A percentile compares a stretch with the other conserved stretches of the same genome.
Conservation (phyloP, 176 grass and related monocot genomes). For the Raddia guianensis region DNA sequence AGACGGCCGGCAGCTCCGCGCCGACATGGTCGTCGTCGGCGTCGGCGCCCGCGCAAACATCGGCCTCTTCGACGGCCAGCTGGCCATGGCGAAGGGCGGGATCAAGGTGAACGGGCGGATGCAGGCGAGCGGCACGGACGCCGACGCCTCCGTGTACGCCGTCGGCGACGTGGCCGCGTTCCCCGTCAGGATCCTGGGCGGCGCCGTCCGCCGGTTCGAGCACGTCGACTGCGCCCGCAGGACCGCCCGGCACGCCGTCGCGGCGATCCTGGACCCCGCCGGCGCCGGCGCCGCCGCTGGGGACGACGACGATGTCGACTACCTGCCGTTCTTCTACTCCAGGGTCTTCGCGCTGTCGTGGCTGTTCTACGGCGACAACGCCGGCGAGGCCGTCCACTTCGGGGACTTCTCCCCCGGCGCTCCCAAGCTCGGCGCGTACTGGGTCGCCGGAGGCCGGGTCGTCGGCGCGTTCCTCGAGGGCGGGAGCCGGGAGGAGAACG, state of each 20-base stretch:
- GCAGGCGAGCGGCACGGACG: slow-evolving; percentile 51
- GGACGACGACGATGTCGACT: slow-evolving; percentile 45
- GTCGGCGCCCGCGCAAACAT: slow-evolving; percentile 77
- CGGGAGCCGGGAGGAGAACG: slow-evolving; percentile 61
- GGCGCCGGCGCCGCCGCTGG: slow-evolving; percentile 32
- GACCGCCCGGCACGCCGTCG: slow-evolving; percentile 74
- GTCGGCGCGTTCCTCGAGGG: slow-evolving; percentile 77
- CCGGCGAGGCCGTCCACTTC: slow-evolving; percentile 60
- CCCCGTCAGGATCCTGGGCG: slow-evolving; percentile 62
- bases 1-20: slow-evolving; percentile 59
- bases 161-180: slow-evolving; percentile 85
- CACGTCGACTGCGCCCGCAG: slow-evolving; percentile 87
- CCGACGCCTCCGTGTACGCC: slow-evolving; percentile 71
- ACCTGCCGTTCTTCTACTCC: slow-evolving; percentile 92
- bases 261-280: slow-evolving; percentile 52
- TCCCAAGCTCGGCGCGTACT: slow-evolving; percentile 65
- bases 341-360: slow-evolving; percentile 82
- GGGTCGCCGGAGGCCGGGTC: slow-evolving; percentile 48
- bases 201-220: slow-evolving; percentile 63
- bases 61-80: slow-evolving; percentile 57
- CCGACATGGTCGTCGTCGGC: slow-evolving; percentile 85
- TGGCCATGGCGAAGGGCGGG: slow-evolving; percentile 70
- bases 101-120: slow-evolving; percentile 86
- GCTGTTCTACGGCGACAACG: slow-evolving; percentile 89
- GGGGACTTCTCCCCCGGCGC: slow-evolving; percentile 39